These are phyloP conservation scores for Allodekkera sacchari DNA, from an alignment of 805 yeast species.

Conservation along the genomic window DNA sequence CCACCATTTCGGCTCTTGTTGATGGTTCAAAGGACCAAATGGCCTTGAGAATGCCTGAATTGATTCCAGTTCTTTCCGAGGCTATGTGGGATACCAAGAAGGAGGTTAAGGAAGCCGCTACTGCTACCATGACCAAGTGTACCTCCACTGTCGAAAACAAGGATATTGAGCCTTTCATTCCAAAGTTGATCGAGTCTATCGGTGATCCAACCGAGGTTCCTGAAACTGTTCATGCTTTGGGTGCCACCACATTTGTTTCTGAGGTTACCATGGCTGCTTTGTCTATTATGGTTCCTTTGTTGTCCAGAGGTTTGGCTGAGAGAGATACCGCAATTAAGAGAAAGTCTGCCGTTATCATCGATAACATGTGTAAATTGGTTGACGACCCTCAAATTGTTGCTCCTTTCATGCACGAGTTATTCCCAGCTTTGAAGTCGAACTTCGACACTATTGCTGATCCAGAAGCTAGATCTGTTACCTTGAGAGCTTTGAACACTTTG, in stretches of 20 bases:
- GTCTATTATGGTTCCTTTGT: constrained; percentile 98
- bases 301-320: constrained; percentile 99
- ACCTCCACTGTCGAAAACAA: constrained; percentile 98
- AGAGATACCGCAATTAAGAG: constrained; percentile 99
- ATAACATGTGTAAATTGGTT: constrained; percentile 99
- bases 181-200: constrained; percentile 93
- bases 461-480: constrained; percentile 98
- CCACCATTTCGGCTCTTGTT: constrained; percentile 79
- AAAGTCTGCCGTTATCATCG: constrained; percentile 98
- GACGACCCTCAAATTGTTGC: constrained; percentile 99
- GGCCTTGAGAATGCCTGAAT: constrained; percentile 99
- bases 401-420: constrained; percentile 92
- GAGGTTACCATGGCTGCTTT: constrained; percentile 99
- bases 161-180: constrained; percentile 99
- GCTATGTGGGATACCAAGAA: constrained; percentile 99
- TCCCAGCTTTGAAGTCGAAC: constrained; percentile 95
- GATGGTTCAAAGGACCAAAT: constrained; percentile 92
- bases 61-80: constrained; percentile 96
- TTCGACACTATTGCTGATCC: constrained; percentile 98
- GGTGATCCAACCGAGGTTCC: constrained; percentile 96
- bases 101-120: constrained; percentile 96
- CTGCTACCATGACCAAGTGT: constrained; percentile 89
- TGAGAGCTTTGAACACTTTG: constrained; percentile 93
- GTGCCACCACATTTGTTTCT: constrained; percentile 99
- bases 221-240: constrained; percentile 96